Evolutionary conservation across 257 asterid species (phyloP).

Genomic region (Echites panduratus): DNA sequence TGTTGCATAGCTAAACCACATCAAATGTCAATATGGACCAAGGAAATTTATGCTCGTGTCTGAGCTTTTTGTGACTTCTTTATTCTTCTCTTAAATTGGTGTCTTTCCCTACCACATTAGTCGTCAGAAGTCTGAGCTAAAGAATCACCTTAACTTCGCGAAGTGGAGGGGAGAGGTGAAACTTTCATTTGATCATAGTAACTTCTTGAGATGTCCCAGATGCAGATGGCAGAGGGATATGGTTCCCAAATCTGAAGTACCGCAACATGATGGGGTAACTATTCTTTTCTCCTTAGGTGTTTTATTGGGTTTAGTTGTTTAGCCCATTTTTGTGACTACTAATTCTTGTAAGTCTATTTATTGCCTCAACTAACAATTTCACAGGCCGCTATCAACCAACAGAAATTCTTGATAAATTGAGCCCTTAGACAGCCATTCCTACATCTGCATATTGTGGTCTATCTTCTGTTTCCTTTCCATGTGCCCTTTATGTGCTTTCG

Average conservation of each 20-base stretch:
- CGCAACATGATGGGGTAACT: not conserved
- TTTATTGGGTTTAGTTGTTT: too few species aligned
- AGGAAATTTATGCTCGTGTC: too few species aligned
- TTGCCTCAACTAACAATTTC: not conserved
- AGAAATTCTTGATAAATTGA: not conserved
- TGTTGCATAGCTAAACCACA: too few species aligned
- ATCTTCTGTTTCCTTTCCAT: constrained; percentile 30
- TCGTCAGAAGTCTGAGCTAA: not conserved
- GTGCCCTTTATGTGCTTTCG: constrained; percentile 35
- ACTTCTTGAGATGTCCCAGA: not conserved
- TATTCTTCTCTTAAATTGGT: not conserved
- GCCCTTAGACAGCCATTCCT: constrained; percentile 25
- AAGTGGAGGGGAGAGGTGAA: too few species aligned
- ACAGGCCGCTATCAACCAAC: not conserved
- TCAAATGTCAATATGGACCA: too few species aligned
- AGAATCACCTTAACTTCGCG: not conserved
- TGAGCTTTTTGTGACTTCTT: too few species aligned
- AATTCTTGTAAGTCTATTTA: not conserved
- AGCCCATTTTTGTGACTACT: not conserved
- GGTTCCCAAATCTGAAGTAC: too few species aligned
- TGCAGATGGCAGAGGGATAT: not conserved
- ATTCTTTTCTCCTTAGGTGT: too few species aligned
- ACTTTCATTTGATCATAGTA: not conserved
- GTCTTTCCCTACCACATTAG: not conserved
- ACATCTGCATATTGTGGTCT: constrained; percentile 24